phyloP scores from a whole-genome alignment of 305 asterid species.

The Fraxinus sp. region DNA sequence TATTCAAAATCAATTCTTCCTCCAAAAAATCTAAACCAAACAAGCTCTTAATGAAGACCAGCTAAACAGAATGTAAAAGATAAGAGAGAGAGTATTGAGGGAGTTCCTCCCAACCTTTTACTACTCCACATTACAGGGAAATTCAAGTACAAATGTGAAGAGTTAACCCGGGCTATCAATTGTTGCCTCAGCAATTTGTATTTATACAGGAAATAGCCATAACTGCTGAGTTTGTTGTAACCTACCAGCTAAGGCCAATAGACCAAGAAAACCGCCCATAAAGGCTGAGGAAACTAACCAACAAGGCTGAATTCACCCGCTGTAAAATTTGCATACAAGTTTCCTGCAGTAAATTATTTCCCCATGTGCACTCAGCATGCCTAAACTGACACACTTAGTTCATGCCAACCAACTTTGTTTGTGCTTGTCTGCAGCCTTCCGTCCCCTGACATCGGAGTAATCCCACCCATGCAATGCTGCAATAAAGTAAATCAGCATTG shows the following conservation, averaged over 20 bases:
- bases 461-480: not conserved
- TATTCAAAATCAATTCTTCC: too few species aligned
- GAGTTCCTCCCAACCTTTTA: not conserved
- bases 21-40: too few species aligned
- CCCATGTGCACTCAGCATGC: not conserved
- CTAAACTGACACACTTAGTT: not conserved
- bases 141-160: not conserved
- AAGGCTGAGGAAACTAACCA: not conserved
- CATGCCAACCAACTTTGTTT: not conserved
- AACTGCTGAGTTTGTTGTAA: not conserved
- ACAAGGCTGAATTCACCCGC: not conserved
- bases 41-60: not conserved
- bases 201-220: not conserved
- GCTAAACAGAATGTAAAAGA: not conserved
- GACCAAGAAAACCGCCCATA: not conserved
- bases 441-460: not conserved
- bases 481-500: not conserved
- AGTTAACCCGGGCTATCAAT: not conserved
- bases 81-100: not conserved
- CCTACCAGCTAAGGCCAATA: not conserved
- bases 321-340: not conserved
- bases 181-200: not conserved
- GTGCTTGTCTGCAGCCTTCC: not conserved
- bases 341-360: not conserved
- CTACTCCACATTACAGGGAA: not conserved